A percentile compares a stretch with the other conserved stretches of the same genome.
Evolutionary conservation across 1,139 yeast genomes (phyloP).

Genomic region (Meyerozyma elateridarum): DNA sequence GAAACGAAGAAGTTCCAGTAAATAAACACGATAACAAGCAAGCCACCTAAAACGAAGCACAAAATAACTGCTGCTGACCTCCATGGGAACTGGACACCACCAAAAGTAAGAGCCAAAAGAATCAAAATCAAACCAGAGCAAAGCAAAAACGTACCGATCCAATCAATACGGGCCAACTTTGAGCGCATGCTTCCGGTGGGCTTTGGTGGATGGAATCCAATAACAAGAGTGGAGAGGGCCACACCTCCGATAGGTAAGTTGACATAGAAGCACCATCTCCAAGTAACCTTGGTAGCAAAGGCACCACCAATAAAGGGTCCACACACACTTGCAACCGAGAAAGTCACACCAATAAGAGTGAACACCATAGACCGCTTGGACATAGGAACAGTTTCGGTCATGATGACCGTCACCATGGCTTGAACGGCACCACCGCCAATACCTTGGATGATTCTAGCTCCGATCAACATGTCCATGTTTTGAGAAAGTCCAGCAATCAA

Average conservation of each 20-base stretch:
- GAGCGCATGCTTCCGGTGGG: conserved; percentile 35
- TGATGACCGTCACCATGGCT: conserved; percentile 52
- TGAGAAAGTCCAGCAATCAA: conserved; percentile 54
- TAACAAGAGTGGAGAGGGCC: conserved; percentile 40
- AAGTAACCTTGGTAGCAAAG: conserved; percentile 52
- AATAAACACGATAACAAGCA: conserved; percentile 32
- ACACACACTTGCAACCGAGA: conserved; percentile 50
- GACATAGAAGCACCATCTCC: conserved; percentile 81
- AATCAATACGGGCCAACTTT: conserved; percentile 44
- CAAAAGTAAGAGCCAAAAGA: conserved; percentile 49
- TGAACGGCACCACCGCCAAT: conserved; percentile 71
- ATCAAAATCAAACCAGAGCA: conserved; percentile 39
- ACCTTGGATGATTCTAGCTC: conserved; percentile 69
- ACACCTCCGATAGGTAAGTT: conserved; percentile 66
- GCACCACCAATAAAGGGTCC: conserved; percentile 75
- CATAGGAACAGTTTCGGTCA: conserved; percentile 59
- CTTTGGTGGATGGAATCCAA: conserved; percentile 54
- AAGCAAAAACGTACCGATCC: conserved; percentile 40
- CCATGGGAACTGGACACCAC: conserved; percentile 47
- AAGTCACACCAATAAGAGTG: conserved; percentile 47
- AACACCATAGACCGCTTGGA: conserved; percentile 51
- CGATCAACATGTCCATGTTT: conserved; percentile 58
- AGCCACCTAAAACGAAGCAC: conserved; percentile 53
- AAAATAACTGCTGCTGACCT: conserved; percentile 51
- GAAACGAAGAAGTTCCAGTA: conserved; percentile 47